Percentiles rank a stretch among this genome's conserved stretches.
Conservation (phyloP, 257 asterid genomes). For the Dorcoceras hygrometricum region DNA sequence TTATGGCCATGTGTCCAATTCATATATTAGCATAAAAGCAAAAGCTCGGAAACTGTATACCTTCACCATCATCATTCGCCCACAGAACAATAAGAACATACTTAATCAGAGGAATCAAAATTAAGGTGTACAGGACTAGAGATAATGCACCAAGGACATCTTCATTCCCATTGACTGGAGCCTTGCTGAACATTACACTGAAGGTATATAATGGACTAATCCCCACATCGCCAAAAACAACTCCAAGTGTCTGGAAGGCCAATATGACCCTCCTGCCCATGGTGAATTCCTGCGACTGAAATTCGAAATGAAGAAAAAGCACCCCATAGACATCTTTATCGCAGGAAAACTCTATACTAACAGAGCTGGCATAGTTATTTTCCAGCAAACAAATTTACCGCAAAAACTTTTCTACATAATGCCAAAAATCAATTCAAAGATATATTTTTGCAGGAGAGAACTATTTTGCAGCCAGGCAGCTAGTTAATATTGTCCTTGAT, state of each 20-base stretch:
- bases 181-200: conserved; percentile 99
- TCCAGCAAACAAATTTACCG: neutral
- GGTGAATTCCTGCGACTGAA: conserved; percentile 65
- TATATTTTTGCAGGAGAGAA: conserved; percentile 16
- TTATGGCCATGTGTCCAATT: conserved; percentile 23
- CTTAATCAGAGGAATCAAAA: conserved; percentile 81
- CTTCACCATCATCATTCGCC: conserved; percentile 99
- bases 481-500: neutral
- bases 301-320: conserved; percentile 32
- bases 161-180: conserved; percentile 80
- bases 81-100: conserved; percentile 90
- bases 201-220: conserved; percentile 96
- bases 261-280: conserved; percentile 67
- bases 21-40: neutral
- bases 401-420: no score
- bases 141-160: conserved; percentile 94
- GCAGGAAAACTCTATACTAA: conserved; percentile 18
- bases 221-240: conserved; percentile 97
- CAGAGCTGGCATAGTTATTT: conserved; percentile 5
- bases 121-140: conserved; percentile 82
- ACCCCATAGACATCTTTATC: conserved; percentile 7
- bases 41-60: conserved; percentile 39
- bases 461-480: conserved; percentile 12
- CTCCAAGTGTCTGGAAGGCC: conserved; percentile 88
- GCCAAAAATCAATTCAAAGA: neutral